These are phyloP conservation scores for Astragalus glycyphyllos DNA, from an alignment of 306 rosid genomes.

Conservation along the genomic window DNA sequence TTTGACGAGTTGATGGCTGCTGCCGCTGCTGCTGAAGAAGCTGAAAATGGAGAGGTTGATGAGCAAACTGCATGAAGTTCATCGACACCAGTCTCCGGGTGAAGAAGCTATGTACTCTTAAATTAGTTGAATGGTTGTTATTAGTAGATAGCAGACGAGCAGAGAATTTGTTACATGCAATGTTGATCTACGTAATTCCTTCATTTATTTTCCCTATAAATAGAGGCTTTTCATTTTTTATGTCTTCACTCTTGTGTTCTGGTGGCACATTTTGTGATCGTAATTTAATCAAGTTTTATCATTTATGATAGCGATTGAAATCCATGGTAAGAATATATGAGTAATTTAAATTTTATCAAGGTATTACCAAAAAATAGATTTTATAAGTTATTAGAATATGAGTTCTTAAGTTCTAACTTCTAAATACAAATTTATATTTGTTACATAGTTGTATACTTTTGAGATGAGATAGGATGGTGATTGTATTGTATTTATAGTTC, in stretches of 20 bases:
- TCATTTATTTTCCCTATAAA: constrained; percentile 39
- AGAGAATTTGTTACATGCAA: constrained; percentile 34
- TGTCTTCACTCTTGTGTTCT: background rate
- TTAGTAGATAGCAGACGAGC: constrained; percentile 31
- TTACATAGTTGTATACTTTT: no score
- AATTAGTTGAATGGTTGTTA: constrained; percentile 37
- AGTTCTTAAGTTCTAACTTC: no score
- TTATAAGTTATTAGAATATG: no score
- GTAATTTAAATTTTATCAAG: no score
- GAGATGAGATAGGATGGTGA: no score
- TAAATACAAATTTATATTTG: no score
- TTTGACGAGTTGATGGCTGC: constrained; percentile 84
- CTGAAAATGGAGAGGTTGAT: constrained; percentile 58
- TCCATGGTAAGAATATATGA: no score
- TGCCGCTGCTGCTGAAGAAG: constrained; percentile 56
- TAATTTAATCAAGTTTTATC: no score
- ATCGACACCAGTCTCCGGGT: constrained; percentile 14
- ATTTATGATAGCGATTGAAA: no score
- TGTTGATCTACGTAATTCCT: constrained; percentile 38
- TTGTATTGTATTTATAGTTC: no score
- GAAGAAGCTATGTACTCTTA: constrained; percentile 38
- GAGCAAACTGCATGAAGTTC: constrained; percentile 50
- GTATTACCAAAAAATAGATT: no score
- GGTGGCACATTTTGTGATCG: no score
- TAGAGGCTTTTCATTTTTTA: constrained; percentile 8